Base-by-base conservation (phyloP, 306 rosid species). In the Vigna unguiculata region DNA sequence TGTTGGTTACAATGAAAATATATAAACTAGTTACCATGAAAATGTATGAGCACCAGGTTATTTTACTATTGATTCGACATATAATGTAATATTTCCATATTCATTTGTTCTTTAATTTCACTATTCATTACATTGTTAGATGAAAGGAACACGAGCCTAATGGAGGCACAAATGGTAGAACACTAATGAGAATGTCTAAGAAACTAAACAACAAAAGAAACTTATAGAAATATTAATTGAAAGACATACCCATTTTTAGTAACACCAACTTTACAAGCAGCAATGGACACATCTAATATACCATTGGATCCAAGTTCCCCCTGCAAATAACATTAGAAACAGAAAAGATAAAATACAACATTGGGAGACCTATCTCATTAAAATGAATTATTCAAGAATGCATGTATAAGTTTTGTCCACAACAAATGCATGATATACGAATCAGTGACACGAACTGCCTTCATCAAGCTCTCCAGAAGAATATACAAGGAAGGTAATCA, bases 191-290 rank as follows among this genome's bases (percentile, higher is more conserved):
- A 71, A 32, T 61, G 38, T 14, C 49, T 71, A 75, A 71, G 40
- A 69, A 61, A 79, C 17, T 40, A 80, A 62, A 64, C 20, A 43
- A 41, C 43, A 80, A 54, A 10, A 62, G 46, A 84, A 60, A 51
- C 60, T 25, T 73, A 51, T 28, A 59, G 61, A 10, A 74, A 69
- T 12, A 49, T 25, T 22, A 69, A 80, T 13, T 38, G 68, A 76
- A 12, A 69, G 15, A 11, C 88, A 43, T 86, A 68, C 97, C 87
- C 98, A 70, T 93, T 93, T 87, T 91, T 91, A 17, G 98, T 91
- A 72, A 97, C 98, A 16, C 97, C 98, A 69, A 97, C 98, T 89
- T 81, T 89, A 83, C 96, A 89, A 45, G 90, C 98, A 81, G 98
- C 98, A 76, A 91, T 85, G 62, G 98, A 93, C 84, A 93, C 98